Percentiles rank a stretch among this genome's conserved stretches.
These are phyloP conservation scores for Myriangium duriaei DNA, from an alignment of 2,329 filamentous ascomycete species.

Conservation along the genomic window DNA sequence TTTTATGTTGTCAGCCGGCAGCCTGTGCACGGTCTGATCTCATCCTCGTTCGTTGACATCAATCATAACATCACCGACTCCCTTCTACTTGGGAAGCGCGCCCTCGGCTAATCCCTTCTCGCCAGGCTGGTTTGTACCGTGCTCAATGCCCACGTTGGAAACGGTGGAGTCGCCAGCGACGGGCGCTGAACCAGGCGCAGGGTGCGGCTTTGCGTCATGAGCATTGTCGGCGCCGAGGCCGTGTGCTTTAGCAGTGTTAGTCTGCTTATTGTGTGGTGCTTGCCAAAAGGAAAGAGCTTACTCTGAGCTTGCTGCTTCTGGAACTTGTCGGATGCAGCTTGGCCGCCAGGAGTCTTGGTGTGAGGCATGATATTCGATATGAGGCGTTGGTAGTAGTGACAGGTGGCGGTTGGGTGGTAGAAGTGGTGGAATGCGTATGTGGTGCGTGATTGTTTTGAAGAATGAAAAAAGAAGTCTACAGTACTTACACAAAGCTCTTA, in stretches of 20 bases:
- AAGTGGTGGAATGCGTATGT: too few species aligned
- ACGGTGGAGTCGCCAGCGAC: conserved; percentile 24
- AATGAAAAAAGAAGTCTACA: too few species aligned
- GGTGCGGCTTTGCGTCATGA: conserved; percentile 19
- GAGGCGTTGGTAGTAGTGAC: too few species aligned
- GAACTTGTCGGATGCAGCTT: conserved; percentile 22
- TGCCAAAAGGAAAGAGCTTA: conserved; percentile 8
- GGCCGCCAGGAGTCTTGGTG: conserved; percentile 20
- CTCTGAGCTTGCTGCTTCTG: conserved; percentile 24
- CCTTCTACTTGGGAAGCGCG: too few species aligned
- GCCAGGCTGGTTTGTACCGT: conserved; percentile 21
- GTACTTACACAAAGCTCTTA: too few species aligned
- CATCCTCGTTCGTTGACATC: too few species aligned
- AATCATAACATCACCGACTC: too few species aligned
- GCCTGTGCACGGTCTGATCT: too few species aligned
- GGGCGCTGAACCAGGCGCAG: conserved; percentile 20
- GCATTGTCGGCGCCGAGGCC: conserved; percentile 23
- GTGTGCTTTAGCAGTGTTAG: conserved; percentile 14
- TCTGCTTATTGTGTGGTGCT: not conserved
- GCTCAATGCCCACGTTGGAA: conserved; percentile 21
- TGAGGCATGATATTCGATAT: too few species aligned
- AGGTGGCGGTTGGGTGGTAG: too few species aligned
- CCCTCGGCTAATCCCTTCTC: conserved; percentile 27
- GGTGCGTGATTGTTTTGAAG: too few species aligned
- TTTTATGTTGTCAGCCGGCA: too few species aligned